phyloP scores from a whole-genome alignment of 2,329 filamentous ascomycete species.

The Fusarium goolgardi region DNA sequence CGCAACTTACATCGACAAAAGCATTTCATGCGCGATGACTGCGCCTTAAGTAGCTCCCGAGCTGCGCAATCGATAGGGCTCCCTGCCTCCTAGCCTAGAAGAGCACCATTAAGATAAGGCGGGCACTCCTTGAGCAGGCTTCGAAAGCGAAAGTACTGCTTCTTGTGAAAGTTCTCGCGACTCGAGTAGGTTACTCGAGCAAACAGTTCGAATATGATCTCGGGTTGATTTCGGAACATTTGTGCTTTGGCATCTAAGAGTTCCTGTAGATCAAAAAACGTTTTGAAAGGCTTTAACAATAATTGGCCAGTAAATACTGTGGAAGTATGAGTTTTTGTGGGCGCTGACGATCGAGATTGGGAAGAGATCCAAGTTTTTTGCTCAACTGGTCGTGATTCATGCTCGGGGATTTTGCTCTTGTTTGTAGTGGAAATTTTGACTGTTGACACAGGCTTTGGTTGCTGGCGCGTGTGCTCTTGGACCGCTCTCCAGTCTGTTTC shows the following conservation, averaged over 20 bases:
- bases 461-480: constrained; percentile 20
- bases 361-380: not conserved
- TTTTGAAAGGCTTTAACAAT: constrained; percentile 48
- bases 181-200: constrained; percentile 69
- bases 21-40: constrained; percentile 45
- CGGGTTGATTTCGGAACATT: constrained; percentile 50
- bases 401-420: constrained; percentile 2
- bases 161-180: constrained; percentile 61
- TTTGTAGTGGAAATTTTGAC: not conserved
- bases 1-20: constrained; percentile 49
- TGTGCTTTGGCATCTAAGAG: constrained; percentile 61
- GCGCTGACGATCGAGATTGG: constrained; percentile 10
- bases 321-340: constrained; percentile 7
- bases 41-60: constrained; percentile 39
- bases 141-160: constrained; percentile 72
- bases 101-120: constrained; percentile 58
- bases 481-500: constrained; percentile 57
- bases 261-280: constrained; percentile 73
- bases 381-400: not conserved
- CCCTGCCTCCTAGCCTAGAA: constrained; percentile 47
- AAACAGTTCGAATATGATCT: constrained; percentile 70
- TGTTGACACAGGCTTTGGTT: constrained; percentile 7
- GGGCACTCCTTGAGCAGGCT: constrained; percentile 70
- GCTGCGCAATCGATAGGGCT: constrained; percentile 45
- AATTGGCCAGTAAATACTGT: constrained; percentile 1